Evolutionary conservation across 306 rosid species (phyloP), one percentile per base, ranked within the genome.

Genomic region (Acacia acuminata): DNA sequence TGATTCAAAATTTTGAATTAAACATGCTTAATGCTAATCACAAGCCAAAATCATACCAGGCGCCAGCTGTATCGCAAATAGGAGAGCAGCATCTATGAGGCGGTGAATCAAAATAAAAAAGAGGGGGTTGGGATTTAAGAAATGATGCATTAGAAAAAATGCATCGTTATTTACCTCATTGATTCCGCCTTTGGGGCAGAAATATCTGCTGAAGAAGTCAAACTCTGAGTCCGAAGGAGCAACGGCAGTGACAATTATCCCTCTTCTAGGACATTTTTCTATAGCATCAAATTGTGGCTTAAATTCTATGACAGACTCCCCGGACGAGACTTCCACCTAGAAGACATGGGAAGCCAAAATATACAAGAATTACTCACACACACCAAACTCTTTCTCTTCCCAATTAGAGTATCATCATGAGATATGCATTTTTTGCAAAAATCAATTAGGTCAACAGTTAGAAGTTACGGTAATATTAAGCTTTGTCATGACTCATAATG

Each of bases 191-290:
- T 90, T 89, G 9, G 97, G 99, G 82, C 80, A 77, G 84, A 93
- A 93, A 82, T 2, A 88, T 67, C 97, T 81, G 71, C 90, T 92
- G 78, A 76, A 83, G 85, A 91, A 87, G 70, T 95, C 98, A 85
- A 90, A 93, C 50, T 84, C 89, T 0, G 96, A 93, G 44, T 81
- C 91, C 2, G 89, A 83, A 79, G 92, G 87, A 76, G 97, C 88
- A 68, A 60, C 55, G 44, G 87, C 97, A 1, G 98, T 69, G 79
- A 89, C 85, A 78, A 89, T 84, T 43, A 95, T 1, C 77, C 98
- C 99, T 30, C 27, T 47, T 79, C 90, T 90, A 3, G 97, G 96
- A 77, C 79, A 87, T 75, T 90, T 89, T 40, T 48, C 16, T 19
- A 91, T 81, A 64, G 85, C 97, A 80, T 84, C 91, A 61, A 85